phyloP scores from a whole-genome alignment of 306 rosid species.

The Castanea mollissima region DNA sequence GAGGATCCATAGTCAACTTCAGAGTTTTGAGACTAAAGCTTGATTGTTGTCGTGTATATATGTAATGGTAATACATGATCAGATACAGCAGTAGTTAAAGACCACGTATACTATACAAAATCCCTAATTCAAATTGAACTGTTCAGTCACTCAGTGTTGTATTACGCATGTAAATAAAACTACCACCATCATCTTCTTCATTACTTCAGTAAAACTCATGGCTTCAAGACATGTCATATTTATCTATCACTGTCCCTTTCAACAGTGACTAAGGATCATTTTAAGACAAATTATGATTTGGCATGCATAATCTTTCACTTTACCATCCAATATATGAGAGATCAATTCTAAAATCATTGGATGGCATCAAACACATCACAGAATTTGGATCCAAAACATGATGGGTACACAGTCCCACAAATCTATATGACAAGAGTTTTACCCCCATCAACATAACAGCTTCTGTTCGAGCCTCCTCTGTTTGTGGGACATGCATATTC shows the following conservation, averaged over 20 bases:
- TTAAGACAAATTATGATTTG: neutral
- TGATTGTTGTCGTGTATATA: neutral
- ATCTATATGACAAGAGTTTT: constrained; percentile 33
- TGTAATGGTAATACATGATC: neutral
- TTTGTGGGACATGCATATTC: constrained; percentile 96
- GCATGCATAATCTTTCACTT: neutral
- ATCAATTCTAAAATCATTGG: neutral
- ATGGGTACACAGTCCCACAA: neutral
- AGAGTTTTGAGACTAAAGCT: too few species aligned
- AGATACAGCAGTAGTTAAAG: neutral
- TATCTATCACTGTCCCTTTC: neutral
- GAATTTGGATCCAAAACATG: neutral
- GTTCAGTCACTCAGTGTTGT: neutral
- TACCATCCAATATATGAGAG: neutral
- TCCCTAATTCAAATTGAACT: neutral
- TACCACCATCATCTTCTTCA: neutral
- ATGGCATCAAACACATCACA: constrained; percentile 1
- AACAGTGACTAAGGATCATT: neutral
- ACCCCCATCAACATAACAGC: constrained; percentile 98
- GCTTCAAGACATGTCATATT: neutral
- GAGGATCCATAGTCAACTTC: too few species aligned
- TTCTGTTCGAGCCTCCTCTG: constrained; percentile 99
- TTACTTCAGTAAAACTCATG: neutral
- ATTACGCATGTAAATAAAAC: neutral
- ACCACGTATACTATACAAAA: neutral